Evolutionary conservation across 805 yeast genomes (phyloP).

Genomic region (Dipodascopsis tothii): DNA sequence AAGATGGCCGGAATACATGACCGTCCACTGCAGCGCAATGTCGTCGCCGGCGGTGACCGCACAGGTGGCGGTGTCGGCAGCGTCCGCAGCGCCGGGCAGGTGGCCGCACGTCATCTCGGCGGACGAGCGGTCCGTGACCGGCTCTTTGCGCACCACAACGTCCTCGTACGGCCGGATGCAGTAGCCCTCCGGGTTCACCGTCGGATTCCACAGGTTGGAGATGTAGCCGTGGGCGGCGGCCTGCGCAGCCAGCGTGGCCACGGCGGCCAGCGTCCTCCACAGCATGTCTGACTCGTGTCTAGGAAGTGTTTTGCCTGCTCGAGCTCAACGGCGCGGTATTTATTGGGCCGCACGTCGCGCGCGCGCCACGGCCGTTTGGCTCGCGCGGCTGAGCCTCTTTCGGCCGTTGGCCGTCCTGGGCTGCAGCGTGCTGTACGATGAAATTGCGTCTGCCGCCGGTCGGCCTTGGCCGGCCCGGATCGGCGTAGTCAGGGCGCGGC

Average conservation of each 20-base stretch:
- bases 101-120: slow-evolving; percentile 6
- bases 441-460: no score
- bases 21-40: slow-evolving; percentile 2
- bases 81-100: slow-evolving; percentile 1
- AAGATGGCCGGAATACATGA: slow-evolving; percentile 4
- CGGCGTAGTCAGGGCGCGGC: no score
- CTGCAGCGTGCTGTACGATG: no score
- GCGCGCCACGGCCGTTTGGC: no score
- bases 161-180: slow-evolving; percentile 5
- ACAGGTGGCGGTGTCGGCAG: neutral
- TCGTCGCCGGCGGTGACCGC: slow-evolving; percentile 1
- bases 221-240: slow-evolving; percentile 6
- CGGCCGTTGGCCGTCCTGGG: no score
- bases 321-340: no score
- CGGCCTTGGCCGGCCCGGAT: no score
- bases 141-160: neutral
- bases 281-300: no score
- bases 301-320: no score
- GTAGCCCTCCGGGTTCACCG: neutral
- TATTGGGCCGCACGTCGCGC: no score
- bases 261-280: neutral
- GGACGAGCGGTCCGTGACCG: slow-evolving; percentile 4
- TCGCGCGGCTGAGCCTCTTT: no score
- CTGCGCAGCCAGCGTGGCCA: neutral
- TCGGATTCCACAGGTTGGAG: slow-evolving; percentile 4